Evolutionary conservation across 176 grass and related monocot genomes (phyloP).

Genomic region (Avena insularis): DNA sequence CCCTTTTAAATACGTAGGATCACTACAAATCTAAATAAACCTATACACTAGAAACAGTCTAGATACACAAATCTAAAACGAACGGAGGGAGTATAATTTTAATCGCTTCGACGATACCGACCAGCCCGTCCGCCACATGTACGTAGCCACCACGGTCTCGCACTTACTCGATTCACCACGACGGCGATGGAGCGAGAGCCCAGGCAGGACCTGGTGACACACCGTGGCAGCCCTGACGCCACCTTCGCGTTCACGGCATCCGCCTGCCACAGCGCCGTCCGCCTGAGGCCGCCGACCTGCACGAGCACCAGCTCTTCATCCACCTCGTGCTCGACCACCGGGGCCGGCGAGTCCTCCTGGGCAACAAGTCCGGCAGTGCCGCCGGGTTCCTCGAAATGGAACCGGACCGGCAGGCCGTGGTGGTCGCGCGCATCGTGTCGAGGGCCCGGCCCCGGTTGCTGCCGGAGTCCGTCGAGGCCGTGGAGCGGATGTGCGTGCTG

Average conservation of each 20-base stretch:
- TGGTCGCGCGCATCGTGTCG: neutral
- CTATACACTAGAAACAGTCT: too few species aligned
- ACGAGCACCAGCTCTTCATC: constrained; percentile 32
- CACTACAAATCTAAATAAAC: too few species aligned
- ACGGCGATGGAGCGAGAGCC: neutral
- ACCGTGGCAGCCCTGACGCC: neutral
- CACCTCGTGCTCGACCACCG: constrained; percentile 23
- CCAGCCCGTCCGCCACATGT: neutral
- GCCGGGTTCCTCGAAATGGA: constrained; percentile 21
- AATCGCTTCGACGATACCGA: neutral
- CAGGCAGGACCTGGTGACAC: neutral
- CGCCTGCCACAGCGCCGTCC: neutral
- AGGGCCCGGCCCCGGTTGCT: neutral
- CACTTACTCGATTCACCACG: too few species aligned
- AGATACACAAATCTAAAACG: too few species aligned
- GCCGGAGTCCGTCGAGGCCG: neutral
- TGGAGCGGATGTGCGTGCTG: neutral
- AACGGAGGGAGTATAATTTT: neutral
- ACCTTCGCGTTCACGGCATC: constrained; percentile 24
- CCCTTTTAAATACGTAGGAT: too few species aligned
- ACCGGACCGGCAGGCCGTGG: neutral
- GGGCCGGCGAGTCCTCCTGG: constrained; percentile 7
- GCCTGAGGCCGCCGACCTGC: constrained; percentile 19
- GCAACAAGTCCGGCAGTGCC: constrained; percentile 6
- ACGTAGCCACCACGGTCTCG: neutral